Evolutionary conservation across 306 rosid species (phyloP), one percentile per base, ranked within the genome.

Genomic region (Vachellia collinsii): DNA sequence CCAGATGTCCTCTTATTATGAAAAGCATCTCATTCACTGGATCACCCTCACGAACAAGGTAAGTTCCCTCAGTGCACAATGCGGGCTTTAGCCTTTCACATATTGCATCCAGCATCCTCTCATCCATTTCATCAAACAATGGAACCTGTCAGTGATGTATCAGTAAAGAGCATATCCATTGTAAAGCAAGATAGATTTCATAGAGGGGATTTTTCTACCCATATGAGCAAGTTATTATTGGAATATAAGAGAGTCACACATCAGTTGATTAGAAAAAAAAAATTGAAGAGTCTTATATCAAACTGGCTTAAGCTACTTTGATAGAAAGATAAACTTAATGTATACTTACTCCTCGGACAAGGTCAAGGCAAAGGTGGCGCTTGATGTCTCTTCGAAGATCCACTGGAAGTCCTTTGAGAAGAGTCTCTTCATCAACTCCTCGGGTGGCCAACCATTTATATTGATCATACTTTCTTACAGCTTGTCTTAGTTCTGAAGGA

Each of bases 341-440:
- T 29, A 29, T 29, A 29, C 34, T 29, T 87, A 95, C 99, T 64
- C 97, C 88, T 74, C 97, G 87, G 76, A 96, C 98, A 13, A 96
- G 90, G 80, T 93, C 96, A 16, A 96, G 94, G 88, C 97, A 93
- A n/a, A 96, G 98, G 61, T 93, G 99, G 75, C 98, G 98, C 74
- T 93, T 93, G 83, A 96, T 93, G 81, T 92, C 97, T 88, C 99
- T 81, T 2, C 97, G 88, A 19, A 96, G 97, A 87, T 96, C 98
- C 72, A 88, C 20, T 0, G 98, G 97, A 46, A 96, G 90, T 63
- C 86, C 93, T 81, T 87, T 86, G 59, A 96, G 97, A 71, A 96
- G 86, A 80, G 85, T 29, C 79, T 96, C 98, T 82, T 96, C 99
- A 75, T 96, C 94, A 0, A 93, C 99, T 41, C 99, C 99, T 43